A percentile compares a stretch with the other conserved stretches of the same genome.
phyloP scores from a whole-genome alignment of 2,329 filamentous ascomycete species.

The Apiospora marii region DNA sequence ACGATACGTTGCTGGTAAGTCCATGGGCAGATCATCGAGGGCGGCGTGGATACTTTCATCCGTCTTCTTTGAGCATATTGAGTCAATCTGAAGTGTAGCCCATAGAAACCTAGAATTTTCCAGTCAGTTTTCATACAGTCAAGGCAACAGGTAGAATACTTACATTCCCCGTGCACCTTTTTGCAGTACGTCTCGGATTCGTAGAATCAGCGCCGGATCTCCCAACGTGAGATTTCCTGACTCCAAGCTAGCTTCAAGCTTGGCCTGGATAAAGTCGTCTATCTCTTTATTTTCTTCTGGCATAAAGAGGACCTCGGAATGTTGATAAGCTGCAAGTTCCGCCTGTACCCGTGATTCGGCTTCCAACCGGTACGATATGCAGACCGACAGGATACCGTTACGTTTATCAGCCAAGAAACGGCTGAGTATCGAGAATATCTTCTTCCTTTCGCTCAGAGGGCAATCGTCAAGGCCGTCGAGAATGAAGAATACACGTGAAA shows the following conservation, averaged over 20 bases:
- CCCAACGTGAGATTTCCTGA: too few species aligned
- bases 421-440: not conserved
- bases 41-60: constrained; percentile 44
- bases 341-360: constrained; percentile 34
- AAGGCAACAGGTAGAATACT: too few species aligned
- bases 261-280: too few species aligned
- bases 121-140: too few species aligned
- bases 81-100: constrained; percentile 45
- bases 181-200: too few species aligned
- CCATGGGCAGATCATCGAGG: constrained; percentile 40
- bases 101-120: too few species aligned
- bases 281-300: too few species aligned
- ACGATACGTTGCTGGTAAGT: constrained; percentile 42
- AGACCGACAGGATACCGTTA: not conserved
- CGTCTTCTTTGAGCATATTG: constrained; percentile 36
- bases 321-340: too few species aligned
- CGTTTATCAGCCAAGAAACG: not conserved
- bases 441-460: not conserved
- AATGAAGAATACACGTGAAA: not conserved
- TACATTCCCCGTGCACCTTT: too few species aligned
- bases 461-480: not conserved
- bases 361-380: constrained; percentile 34
- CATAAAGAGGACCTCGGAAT: too few species aligned
- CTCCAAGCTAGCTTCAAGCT: too few species aligned
- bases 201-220: too few species aligned